Evolutionary conservation across 1,139 yeast genomes (phyloP).

Genomic region (Kodamaea arcana): DNA sequence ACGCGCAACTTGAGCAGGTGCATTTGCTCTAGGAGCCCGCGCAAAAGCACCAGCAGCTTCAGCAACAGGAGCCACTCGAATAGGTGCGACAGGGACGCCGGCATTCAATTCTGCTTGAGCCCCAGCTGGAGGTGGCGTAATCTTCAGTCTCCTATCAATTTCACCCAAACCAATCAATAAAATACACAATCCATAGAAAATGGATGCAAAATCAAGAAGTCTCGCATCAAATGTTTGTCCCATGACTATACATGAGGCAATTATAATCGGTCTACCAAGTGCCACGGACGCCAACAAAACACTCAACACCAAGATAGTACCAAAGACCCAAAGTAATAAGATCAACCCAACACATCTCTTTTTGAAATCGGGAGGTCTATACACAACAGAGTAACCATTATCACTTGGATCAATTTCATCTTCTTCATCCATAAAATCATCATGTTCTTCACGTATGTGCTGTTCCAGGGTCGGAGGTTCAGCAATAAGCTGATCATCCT

Average conservation of each 20-base stretch:
- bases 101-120: conserved; percentile 1
- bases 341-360: conserved; percentile 55
- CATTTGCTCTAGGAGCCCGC: not conserved
- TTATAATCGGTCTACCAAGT: conserved; percentile 37
- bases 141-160: conserved; percentile 11
- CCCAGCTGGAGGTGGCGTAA: not conserved
- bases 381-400: conserved; percentile 71
- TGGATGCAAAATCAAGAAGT: conserved; percentile 8
- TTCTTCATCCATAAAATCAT: conserved; percentile 21
- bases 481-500: conserved; percentile 61
- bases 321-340: conserved; percentile 64
- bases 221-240: conserved; percentile 3
- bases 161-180: conserved; percentile 15
- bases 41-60: not conserved
- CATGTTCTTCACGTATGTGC: not conserved
- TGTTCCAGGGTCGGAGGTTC: conserved; percentile 1
- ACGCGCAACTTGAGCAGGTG: not conserved
- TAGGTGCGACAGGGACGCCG: not conserved
- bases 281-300: conserved; percentile 30
- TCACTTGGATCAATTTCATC: conserved; percentile 46
- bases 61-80: not conserved
- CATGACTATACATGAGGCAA: conserved; percentile 6
- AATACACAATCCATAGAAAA: conserved; percentile 18
- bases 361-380: conserved; percentile 78
- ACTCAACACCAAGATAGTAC: conserved; percentile 46